Base-by-base conservation (phyloP, 164 flowering plant genomes). In the Berberis vulgaris region DNA sequence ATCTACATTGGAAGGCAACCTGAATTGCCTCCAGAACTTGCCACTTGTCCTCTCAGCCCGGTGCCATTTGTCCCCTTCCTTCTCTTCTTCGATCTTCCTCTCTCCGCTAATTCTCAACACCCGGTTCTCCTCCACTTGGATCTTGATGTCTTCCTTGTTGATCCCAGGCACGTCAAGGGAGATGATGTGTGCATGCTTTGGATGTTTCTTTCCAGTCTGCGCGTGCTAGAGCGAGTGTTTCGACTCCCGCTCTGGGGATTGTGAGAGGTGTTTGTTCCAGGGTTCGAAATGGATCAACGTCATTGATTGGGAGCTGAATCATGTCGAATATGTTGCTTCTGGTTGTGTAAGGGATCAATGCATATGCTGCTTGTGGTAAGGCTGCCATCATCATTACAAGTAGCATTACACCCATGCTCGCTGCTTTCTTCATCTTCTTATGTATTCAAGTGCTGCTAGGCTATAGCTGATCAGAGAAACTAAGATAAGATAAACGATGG, bases 11-110 rank as follows among this genome's bases (percentile, higher is more conserved):
- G 12, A 64, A 2, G 87, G 82, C 65, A 83, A 8, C 65, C 82
- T 73, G 63, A 83, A 81, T 62, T 81, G 84, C 72, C 84, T 71
- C 81, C 77, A 78, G 63, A 81, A 79, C 66, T 77, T 81, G 2
- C 82, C 82, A 3, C 6, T 11, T 0, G 75, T 54, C 38, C 84
- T 54, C 71, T 83, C 84, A 3, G 68, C 78, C 3, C 87, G 49
- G 65, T 81, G 84, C 84, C 84, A 83, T 26, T 79, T 79, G 47
- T 80, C 79, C 0, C 75, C 80, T 1, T 77, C 69, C 6, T 9
- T 64, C 39, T 77, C 77, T 65, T 67, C 73, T 43, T 73, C 80
- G 3, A 26, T 60, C 41, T 72, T 73, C 70, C 81, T 68, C 71
- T 77, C 84, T 1, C 81, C 84, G 61, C 84, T 79, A 4, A 82